Percentiles rank a stretch among this genome's conserved stretches.
phyloP scores from a whole-genome alignment of 495 filamentous ascomycete genomes.

The Penicillium silybi region DNA sequence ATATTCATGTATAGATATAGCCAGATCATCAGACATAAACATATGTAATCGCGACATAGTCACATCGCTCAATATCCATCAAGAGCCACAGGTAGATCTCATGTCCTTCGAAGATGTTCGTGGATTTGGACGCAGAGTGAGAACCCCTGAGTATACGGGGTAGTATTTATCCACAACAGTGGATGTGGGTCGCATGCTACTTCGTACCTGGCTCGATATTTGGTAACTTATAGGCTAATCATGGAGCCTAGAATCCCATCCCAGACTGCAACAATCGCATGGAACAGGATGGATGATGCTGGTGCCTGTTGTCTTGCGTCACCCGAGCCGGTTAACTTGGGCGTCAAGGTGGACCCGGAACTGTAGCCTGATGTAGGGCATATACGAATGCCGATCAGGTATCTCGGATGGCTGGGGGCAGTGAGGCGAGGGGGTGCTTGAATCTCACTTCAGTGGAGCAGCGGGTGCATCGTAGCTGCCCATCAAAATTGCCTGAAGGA shows the following conservation, averaged over 20 bases:
- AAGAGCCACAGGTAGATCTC: neutral
- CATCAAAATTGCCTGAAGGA: neutral
- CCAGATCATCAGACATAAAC: too few relatives aligned
- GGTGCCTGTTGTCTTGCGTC: neutral
- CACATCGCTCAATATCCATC: neutral
- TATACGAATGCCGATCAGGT: neutral
- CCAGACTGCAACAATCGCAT: neutral
- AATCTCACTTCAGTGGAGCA: neutral
- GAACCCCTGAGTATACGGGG: neutral
- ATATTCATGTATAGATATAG: too few relatives aligned
- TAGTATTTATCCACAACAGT: neutral
- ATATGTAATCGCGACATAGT: too few relatives aligned
- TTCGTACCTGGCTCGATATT: neutral
- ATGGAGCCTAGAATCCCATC: neutral
- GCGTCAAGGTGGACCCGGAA: neutral
- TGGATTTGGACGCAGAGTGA: neutral
- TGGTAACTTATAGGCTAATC: neutral
- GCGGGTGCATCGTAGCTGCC: too few relatives aligned
- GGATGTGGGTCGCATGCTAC: neutral
- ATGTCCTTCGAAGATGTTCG: neutral
- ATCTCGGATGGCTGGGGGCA: neutral
- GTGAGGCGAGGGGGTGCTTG: neutral
- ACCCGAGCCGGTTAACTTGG: neutral
- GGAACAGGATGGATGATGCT: neutral
- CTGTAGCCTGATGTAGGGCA: neutral